These are phyloP conservation scores for Pichia sp. DNA, from an alignment of 1,139 yeast species.

Conservation along the genomic window DNA sequence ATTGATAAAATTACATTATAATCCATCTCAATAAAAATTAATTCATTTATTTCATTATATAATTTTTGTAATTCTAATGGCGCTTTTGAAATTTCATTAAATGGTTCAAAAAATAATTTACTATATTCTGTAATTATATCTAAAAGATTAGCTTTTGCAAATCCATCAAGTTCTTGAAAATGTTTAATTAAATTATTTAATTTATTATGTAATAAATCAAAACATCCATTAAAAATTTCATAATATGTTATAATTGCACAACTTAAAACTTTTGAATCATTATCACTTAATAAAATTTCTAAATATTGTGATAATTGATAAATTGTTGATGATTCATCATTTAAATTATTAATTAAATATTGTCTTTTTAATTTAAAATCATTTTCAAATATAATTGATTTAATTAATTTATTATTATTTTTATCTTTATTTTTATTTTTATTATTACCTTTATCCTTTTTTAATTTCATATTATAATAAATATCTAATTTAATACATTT, in stretches of 20 bases:
- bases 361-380: constrained; percentile 4
- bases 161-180: constrained; percentile 58
- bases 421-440: no score
- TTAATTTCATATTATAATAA: constrained; percentile 28
- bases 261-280: constrained; percentile 60
- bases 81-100: constrained; percentile 13
- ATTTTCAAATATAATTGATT: background rate
- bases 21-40: constrained; percentile 18
- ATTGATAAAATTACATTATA: constrained; percentile 21
- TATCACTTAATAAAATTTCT: constrained; percentile 53
- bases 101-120: constrained; percentile 45
- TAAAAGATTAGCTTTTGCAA: constrained; percentile 61
- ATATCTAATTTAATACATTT: constrained; percentile 48
- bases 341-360: constrained; percentile 32
- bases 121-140: constrained; percentile 65
- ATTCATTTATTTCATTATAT: constrained; percentile 8
- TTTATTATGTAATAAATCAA: constrained; percentile 67
- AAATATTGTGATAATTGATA: constrained; percentile 46
- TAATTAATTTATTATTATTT: no score
- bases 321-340: constrained; percentile 28
- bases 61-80: constrained; percentile 17
- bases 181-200: constrained; percentile 56
- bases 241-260: constrained; percentile 57
- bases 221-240: constrained; percentile 48
- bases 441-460: background rate